Base-by-base conservation (phyloP, 129 eudicot genomes). In the Heracleum sosnowskyi region DNA sequence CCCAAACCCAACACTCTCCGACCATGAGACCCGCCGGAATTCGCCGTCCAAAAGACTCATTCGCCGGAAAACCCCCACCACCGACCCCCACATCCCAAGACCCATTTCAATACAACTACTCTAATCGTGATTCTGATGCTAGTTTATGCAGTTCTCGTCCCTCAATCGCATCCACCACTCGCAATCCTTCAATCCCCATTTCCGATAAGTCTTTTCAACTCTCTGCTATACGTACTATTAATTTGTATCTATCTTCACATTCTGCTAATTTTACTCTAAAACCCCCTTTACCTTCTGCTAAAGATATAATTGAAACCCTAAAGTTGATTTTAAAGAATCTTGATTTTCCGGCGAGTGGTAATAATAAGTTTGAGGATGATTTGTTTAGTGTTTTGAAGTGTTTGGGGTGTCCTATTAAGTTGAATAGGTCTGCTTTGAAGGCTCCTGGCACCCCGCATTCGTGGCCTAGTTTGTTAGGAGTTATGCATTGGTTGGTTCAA, bases 401-500 rank as follows among this genome's bases (percentile, higher is more conserved):
- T 29, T 80, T 78, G 7, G 91, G 91, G 77, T 93, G 96, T 69
- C 97, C 97, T 2, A 40, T 89, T 22, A 91, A 93, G 81, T 64
- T 91, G 60, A 91, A 85, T 77, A 91, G 90, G 49, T 74, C 77
- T 7, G 77, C 77, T 10, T 49, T 74, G n/a, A 74, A 74, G 36
- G 77, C 77, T 31, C 98, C 96, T 1, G 96, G 97, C 10, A 90
- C 97, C 4, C 97, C 97, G 39, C 98, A 89, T 57, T 73, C 90
- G 16, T 91, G 90, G 79, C 96, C 97, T 28, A 87, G 79, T 57
- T 75, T 93, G 31, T 80, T 93, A 26, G 93, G 90, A 11, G 93
- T 85, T 51, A 81, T 93, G 29, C 89, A 88, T 80, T 93, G 98
- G 98, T 87, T 91, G 39, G 97, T 93, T 5, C 93, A 93, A 79